Percentiles rank a stretch among this genome's conserved stretches.
Conservation (phyloP, 257 asterid genomes). For the Nicotiana tabacum region DNA sequence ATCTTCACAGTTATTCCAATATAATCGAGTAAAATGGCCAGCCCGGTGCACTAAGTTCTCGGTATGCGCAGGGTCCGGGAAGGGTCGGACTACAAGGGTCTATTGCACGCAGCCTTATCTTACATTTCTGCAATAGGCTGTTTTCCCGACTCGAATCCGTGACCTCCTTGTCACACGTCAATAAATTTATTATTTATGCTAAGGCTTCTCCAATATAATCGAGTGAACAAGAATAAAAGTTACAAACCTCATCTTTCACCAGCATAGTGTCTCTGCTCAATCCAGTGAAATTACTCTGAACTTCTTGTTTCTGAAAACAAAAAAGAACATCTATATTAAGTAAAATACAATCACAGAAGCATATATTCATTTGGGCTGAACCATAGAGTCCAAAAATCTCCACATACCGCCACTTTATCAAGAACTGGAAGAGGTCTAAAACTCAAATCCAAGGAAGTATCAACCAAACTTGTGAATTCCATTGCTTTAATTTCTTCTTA, state of each 20-base stretch:
- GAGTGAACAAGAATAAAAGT: too few species aligned
- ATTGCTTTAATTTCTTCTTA: conserved; percentile 20
- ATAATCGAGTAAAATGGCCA: too few species aligned
- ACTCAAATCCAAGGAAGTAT: conserved; percentile 73
- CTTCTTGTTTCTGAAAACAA: conserved; percentile 58
- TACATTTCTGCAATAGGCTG: too few species aligned
- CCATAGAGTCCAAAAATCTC: not conserved
- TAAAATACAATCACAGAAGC: not conserved
- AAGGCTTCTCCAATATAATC: too few species aligned
- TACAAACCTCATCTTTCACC: conserved; percentile 48
- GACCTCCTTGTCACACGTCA: too few species aligned
- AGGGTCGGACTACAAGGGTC: too few species aligned
- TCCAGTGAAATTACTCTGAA: conserved; percentile 46
- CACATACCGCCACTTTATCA: conserved; percentile 44
- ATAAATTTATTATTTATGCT: too few species aligned
- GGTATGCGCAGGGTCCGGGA: too few species aligned
- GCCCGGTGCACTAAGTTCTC: too few species aligned
- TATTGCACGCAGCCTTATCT: too few species aligned
- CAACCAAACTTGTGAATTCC: conserved; percentile 62
- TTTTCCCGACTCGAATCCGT: too few species aligned
- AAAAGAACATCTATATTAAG: not conserved
- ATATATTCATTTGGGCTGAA: not conserved
- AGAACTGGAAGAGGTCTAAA: conserved; percentile 40
- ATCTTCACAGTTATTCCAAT: too few species aligned
- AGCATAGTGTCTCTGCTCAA: conserved; percentile 30